phyloP scores from a whole-genome alignment of 2,329 filamentous ascomycete genomes.

The Claviceps africana region DNA sequence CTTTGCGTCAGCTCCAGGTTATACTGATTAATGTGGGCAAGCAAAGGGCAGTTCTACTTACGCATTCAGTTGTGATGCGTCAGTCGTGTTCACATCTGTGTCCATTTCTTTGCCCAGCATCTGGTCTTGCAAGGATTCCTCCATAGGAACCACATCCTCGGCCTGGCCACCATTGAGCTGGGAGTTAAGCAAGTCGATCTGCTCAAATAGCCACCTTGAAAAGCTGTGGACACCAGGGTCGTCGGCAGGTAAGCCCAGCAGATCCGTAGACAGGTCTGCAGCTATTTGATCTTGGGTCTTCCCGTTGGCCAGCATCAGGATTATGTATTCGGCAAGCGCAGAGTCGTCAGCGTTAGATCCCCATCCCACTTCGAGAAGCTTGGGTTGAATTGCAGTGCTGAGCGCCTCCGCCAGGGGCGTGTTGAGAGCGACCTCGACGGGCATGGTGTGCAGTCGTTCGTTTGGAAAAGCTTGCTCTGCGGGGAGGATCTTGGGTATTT shows the following conservation, averaged over 20 bases:
- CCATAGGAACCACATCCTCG: slow-evolving; percentile 14
- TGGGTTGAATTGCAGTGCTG: slow-evolving; percentile 70
- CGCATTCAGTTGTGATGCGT: slow-evolving; percentile 39
- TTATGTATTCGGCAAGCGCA: slow-evolving; percentile 85
- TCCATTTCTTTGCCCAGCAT: slow-evolving; percentile 38
- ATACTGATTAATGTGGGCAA: background rate
- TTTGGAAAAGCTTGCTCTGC: background rate
- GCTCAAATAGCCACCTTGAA: slow-evolving; percentile 83
- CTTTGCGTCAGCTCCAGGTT: background rate
- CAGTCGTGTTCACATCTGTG: slow-evolving; percentile 55
- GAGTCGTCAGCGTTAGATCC: slow-evolving; percentile 64
- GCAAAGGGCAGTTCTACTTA: slow-evolving; percentile 27
- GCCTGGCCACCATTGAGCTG: slow-evolving; percentile 41
- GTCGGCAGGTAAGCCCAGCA: slow-evolving; percentile 68
- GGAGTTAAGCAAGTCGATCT: slow-evolving; percentile 55
- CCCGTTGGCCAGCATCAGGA: slow-evolving; percentile 92
- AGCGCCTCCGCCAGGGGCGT: slow-evolving; percentile 78
- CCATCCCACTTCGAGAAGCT: slow-evolving; percentile 89
- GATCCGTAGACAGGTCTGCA: slow-evolving; percentile 71
- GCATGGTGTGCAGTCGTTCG: slow-evolving; percentile 39
- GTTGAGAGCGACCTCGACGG: slow-evolving; percentile 60
- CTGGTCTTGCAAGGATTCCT: slow-evolving; percentile 22
- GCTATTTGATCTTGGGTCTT: slow-evolving; percentile 87
- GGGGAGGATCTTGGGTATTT: background rate
- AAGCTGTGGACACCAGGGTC: slow-evolving; percentile 75